Percentiles rank a stretch among this genome's conserved stretches.
Conservation (phyloP, 2,329 filamentous ascomycete species). For the Didymella keratinophila region DNA sequence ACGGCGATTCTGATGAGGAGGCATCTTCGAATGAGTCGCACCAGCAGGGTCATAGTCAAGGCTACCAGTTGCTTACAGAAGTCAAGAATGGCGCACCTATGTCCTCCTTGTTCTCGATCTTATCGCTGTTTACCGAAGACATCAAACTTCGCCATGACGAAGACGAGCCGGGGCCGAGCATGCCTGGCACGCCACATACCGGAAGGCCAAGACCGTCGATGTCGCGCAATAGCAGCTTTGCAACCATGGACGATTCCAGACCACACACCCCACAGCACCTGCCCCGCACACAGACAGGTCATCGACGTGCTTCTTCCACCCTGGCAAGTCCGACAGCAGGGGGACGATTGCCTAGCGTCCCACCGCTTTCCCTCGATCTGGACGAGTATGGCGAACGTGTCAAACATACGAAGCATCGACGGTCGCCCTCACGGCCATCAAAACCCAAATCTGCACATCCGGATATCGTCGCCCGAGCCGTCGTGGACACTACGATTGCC, state of each 20-base stretch:
- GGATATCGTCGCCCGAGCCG: slow-evolving; percentile 95
- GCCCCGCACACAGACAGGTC: slow-evolving; percentile 29
- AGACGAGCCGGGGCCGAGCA: slow-evolving; percentile 59
- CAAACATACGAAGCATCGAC: slow-evolving; percentile 27
- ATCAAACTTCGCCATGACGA: slow-evolving; percentile 76
- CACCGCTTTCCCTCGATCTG: slow-evolving; percentile 75
- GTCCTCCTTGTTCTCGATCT: slow-evolving; percentile 97
- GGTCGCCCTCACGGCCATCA: slow-evolving; percentile 43
- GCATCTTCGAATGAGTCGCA: slow-evolving; percentile 64
- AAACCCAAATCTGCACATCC: slow-evolving; percentile 83
- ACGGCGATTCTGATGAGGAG: slow-evolving; percentile 56
- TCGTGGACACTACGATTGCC: slow-evolving; percentile 95
- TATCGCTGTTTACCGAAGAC: slow-evolving; percentile 96
- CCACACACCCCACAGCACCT: slow-evolving; percentile 41
- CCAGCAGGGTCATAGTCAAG: slow-evolving; percentile 71
- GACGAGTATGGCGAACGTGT: slow-evolving; percentile 37
- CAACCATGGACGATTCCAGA: slow-evolving; percentile 38
- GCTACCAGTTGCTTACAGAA: slow-evolving; percentile 94
- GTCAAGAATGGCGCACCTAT: slow-evolving; percentile 98
- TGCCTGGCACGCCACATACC: slow-evolving; percentile 38
- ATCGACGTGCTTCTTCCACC: slow-evolving; percentile 40
- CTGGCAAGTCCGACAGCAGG: slow-evolving; percentile 48
- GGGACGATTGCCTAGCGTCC: slow-evolving; percentile 65
- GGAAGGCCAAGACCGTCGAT: slow-evolving; percentile 31
- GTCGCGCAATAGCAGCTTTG: slow-evolving; percentile 42